Evolutionary conservation across 2,329 filamentous ascomycete genomes (phyloP), one percentile per base, ranked within the genome.

Genomic region (Fusarium bulbicola): DNA sequence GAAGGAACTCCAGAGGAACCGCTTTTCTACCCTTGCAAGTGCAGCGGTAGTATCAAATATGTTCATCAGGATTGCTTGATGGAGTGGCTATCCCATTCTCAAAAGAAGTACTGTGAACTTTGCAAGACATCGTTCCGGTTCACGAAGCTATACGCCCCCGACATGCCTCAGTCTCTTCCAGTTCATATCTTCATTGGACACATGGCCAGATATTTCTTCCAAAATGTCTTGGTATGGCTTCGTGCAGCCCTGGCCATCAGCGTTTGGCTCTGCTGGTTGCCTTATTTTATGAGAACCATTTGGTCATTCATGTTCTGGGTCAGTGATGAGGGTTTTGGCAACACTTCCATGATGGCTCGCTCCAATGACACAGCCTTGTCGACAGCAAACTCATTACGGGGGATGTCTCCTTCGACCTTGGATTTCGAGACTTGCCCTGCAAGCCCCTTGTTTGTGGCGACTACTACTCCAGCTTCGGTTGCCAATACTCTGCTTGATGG

Each of bases 31-130:
- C 96, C 96, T 11, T 99, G 96, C 91, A 98, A 98, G 86, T 99
- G 96, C 85, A 98, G 94, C 80, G 96, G 96, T 64, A 98, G 95
- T 84, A 99, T 99, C 85, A 98, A 97, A 85, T 97, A 93, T 79
- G 96, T 99, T 70, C 96, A 99, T 82, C 96, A 99, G 83, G 93
- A 97, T 81, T 99, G 96, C 81, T 85, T 99, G 83, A 97, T 99
- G 92, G 95, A 98, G 83, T 99, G 96, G 96, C 87, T 99, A 28
- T 95, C 95, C 56, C 97, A 99, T 82, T 98, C 96, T 4, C 95
- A 99, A 81, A 99, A 99, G 89, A 98, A 98, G 83, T 93, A 99
- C 86, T 99, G 97, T 87, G 96, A 99, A 85, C 91, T 99, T 40
- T 99, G 96, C 90, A 99, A 99, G 85, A 99, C 96, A 6, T 92